Conservation (phyloP, 768 basidiomycete species). For the Russula dissimulans region DNA sequence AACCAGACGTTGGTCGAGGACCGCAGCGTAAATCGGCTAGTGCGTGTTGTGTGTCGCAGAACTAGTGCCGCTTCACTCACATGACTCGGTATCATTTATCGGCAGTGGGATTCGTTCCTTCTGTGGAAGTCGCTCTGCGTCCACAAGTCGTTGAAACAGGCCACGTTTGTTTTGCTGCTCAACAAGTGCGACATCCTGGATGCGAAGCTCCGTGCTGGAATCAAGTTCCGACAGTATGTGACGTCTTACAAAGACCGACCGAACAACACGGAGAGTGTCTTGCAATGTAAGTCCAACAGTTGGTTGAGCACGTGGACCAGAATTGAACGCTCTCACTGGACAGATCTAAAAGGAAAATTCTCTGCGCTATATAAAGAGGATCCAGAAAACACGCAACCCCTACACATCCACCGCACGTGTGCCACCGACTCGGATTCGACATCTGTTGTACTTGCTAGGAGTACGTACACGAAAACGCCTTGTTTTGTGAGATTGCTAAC, state of each 20-base stretch:
- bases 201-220: conserved; percentile 41
- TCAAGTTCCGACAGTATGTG: conserved; percentile 46
- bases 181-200: conserved; percentile 57
- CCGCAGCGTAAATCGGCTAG: conserved; percentile 48
- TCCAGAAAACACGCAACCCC: conserved; percentile 37
- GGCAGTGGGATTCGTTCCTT: conserved; percentile 45
- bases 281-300: conserved; percentile 37
- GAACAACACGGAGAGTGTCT: conserved; percentile 43
- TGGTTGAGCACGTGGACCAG: background rate
- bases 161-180: conserved; percentile 51
- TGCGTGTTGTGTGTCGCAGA: conserved; percentile 23
- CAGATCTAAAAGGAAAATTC: conserved; percentile 48
- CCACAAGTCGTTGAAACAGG: conserved; percentile 44
- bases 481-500: background rate
- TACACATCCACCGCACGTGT: conserved; percentile 49
- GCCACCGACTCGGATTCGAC: conserved; percentile 47
- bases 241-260: conserved; percentile 43
- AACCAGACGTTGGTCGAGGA: conserved; percentile 57
- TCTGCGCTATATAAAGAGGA: conserved; percentile 40
- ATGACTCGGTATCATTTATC: background rate
- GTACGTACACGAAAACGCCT: conserved; percentile 27
- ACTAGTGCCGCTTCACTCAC: background rate
- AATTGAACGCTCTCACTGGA: background rate
- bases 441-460: conserved; percentile 36
- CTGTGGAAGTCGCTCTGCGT: conserved; percentile 53